Base-by-base conservation (phyloP, 2,329 filamentous ascomycete species). In the Fusarium liriodendri region DNA sequence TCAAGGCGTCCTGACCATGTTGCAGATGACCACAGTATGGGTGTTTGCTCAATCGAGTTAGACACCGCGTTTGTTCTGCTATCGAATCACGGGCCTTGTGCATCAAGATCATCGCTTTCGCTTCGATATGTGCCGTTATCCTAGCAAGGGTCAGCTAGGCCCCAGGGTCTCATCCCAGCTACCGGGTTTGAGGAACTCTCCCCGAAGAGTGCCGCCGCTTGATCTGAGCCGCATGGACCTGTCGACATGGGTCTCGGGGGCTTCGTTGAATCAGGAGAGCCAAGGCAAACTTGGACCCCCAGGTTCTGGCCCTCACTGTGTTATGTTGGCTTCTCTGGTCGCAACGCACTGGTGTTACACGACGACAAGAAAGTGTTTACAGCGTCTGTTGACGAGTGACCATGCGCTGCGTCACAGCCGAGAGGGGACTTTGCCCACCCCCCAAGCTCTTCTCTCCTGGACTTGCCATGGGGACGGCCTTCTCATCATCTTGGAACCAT, bases 321-420 rank as follows among this genome's bases (percentile, higher is more conserved):
- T 38, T 67, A 47, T 60, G 64, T 38, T 29, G 45, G 35, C 45
- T 20, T 32, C 50, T 37, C 37, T 66, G 60, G 50, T 58, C 45
- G 50, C 47, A 45, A 47, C 27, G 58, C 60, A 70, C 63, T n/a
- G 25, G 37, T 18, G 73, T 77, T 67, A 70, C 76, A 78, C 76
- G 37, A 25, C 11, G 20, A 59, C 38, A 57, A 66, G 54, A 14
- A 54, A 66, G 59, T 38, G 59, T 64, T 55, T 64, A 64, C 59
- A 71, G 57, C 60, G 67, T 67, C 52, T 74, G 25, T 68, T 78
- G 61, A 71, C 59, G 69, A 77, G 60, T 73, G 66, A 76, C 67
- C 59, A 65, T 67, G 67, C 62, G 67, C 54, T 67, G 75, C 67
- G 69, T 71, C 55, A 76, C 73, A 68, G 62, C 52, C 70, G 69